A percentile compares a stretch with the other conserved stretches of the same genome.
phyloP scores from a whole-genome alignment of 192 early-diverging fungal genomes.

The Podila epicladia region DNA sequence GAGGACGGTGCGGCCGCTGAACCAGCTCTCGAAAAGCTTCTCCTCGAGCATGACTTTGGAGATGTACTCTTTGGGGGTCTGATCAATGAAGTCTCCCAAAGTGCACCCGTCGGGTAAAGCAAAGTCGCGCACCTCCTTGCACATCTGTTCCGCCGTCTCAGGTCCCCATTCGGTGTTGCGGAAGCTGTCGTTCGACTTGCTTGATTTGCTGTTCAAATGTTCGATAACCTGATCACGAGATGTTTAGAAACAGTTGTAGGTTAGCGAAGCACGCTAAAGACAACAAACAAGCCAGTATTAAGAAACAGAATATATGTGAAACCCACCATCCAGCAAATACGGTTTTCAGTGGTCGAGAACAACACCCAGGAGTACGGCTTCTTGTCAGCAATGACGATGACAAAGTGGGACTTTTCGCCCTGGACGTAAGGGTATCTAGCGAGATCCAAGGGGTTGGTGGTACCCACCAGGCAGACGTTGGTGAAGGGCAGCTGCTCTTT shows the following conservation, averaged over 20 bases:
- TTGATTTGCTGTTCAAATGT: neutral
- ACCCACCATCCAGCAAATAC: conserved; percentile 15
- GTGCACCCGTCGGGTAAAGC: conserved; percentile 4
- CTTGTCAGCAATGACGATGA: neutral
- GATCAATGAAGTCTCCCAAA: conserved; percentile 21
- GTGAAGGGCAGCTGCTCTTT: conserved; percentile 6
- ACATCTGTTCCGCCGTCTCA: conserved; percentile 5
- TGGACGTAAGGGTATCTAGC: neutral
- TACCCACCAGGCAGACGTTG: conserved; percentile 13
- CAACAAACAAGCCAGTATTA: neutral
- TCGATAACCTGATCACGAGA: neutral
- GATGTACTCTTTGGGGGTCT: conserved; percentile 23
- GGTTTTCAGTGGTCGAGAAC: conserved; percentile 7
- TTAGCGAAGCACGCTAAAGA: neutral
- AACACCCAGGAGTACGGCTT: conserved; percentile 29
- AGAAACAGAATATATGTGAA: neutral
- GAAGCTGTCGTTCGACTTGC: neutral
- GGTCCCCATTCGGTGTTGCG: conserved; percentile 10
- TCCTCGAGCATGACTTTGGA: conserved; percentile 45
- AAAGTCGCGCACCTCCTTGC: conserved; percentile 10
- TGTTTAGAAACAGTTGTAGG: neutral
- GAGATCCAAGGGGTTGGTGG: neutral
- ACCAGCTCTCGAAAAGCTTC: conserved; percentile 34
- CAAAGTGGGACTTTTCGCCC: neutral
- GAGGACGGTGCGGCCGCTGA: conserved; percentile 9